phyloP scores from a whole-genome alignment of 768 basidiomycete species.

The Trametes villosa region DNA sequence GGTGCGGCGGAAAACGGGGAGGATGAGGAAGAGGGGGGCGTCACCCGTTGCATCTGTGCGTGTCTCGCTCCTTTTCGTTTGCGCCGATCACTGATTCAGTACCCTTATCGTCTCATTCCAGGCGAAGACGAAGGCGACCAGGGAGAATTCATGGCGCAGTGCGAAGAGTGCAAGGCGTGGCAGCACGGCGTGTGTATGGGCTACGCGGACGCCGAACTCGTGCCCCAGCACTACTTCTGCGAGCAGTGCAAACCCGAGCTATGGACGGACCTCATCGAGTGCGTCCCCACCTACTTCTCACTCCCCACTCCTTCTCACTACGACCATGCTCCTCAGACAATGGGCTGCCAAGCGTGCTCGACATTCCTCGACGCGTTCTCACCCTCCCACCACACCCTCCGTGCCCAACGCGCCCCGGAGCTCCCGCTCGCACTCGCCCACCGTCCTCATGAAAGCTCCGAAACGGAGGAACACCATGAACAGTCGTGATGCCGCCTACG shows the following conservation, averaged over 20 bases:
- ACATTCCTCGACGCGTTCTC: conserved; percentile 66
- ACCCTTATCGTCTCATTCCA: conserved; percentile 35
- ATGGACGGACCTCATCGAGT: conserved; percentile 84
- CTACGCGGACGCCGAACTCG: conserved; percentile 74
- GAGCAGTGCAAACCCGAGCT: conserved; percentile 90
- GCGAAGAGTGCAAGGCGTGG: conserved; percentile 97
- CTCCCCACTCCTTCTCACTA: conserved; percentile 23
- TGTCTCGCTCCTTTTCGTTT: conserved; percentile 62
- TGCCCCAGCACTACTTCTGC: conserved; percentile 88
- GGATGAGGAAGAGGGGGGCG: conserved; percentile 59
- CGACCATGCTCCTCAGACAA: conserved; percentile 48
- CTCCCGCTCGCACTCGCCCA: conserved; percentile 78
- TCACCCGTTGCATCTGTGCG: conserved; percentile 88
- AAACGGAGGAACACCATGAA: conserved; percentile 98
- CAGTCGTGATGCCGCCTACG: conserved; percentile 88
- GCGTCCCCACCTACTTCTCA: conserved; percentile 35
- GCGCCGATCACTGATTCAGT: conserved; percentile 22
- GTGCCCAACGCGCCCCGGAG: conserved; percentile 53
- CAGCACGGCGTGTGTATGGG: conserved; percentile 98
- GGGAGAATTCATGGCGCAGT: conserved; percentile 97
- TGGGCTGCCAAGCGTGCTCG: conserved; percentile 59
- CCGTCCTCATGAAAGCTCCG: conserved; percentile 59
- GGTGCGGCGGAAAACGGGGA: conserved; percentile 51
- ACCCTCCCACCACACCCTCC: conserved; percentile 48
- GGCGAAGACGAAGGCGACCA: conserved; percentile 74